phyloP scores from a whole-genome alignment of 768 basidiomycete genomes.

The Tubosaeta sp. region DNA sequence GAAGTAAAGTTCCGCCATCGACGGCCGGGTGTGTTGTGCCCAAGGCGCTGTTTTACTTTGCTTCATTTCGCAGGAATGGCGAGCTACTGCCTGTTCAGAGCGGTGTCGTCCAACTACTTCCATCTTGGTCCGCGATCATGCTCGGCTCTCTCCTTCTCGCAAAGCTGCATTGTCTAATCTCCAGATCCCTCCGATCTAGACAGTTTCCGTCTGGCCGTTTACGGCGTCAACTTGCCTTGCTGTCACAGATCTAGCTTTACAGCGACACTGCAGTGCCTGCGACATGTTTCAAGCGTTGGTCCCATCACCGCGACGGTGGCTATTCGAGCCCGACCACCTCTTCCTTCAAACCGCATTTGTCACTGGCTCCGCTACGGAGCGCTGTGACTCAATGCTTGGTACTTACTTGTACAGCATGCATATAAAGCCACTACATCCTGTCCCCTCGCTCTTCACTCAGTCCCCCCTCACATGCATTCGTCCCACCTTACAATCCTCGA shows the following conservation, averaged over 20 bases:
- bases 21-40: conserved; percentile 14
- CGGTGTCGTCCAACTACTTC: conserved; percentile 13
- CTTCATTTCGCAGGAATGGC: conserved; percentile 25
- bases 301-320: conserved; percentile 33
- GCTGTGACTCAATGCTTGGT: conserved; percentile 15
- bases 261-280: conserved; percentile 30
- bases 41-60: conserved; percentile 20
- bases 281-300: conserved; percentile 33
- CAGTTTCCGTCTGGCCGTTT: conserved; percentile 16
- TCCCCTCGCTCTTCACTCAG: conserved; percentile 5
- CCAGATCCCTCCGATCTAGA: conserved; percentile 12
- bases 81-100: conserved; percentile 19
- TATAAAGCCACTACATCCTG: conserved; percentile 25
- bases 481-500: conserved; percentile 67
- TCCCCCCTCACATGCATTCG: conserved; percentile 20
- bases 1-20: conserved; percentile 14
- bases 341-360: conserved; percentile 26
- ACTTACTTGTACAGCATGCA: conserved; percentile 25
- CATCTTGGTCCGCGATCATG: conserved; percentile 22
- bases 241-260: conserved; percentile 28
- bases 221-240: conserved; percentile 22
- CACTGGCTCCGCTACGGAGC: conserved; percentile 29
- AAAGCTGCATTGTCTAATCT: conserved; percentile 22
- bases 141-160: conserved; percentile 14
- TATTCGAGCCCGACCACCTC: conserved; percentile 28